phyloP scores from a whole-genome alignment of 1,284 basidiomycete genomes.

The Rhodofomes roseus region DNA sequence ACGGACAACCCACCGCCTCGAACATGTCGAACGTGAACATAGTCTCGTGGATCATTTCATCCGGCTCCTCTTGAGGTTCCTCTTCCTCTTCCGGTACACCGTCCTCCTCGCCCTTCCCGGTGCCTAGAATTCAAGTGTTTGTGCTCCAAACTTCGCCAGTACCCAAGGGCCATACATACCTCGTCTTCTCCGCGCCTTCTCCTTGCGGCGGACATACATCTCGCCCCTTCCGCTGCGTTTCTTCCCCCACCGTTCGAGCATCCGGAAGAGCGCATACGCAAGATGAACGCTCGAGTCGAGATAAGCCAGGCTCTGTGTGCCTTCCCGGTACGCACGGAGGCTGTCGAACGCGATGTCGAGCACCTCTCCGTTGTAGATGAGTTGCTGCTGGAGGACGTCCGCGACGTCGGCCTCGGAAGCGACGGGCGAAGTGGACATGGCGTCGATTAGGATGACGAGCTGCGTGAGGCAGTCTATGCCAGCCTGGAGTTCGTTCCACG shows the following conservation, averaged over 20 bases:
- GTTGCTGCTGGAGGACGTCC: constrained; percentile 77
- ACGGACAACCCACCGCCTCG: constrained; percentile 61
- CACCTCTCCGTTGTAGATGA: constrained; percentile 92
- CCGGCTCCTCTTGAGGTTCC: constrained; percentile 50
- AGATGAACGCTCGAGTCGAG: constrained; percentile 83
- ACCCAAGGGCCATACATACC: constrained; percentile 14
- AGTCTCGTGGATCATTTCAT: constrained; percentile 74
- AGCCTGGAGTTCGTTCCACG: constrained; percentile 93
- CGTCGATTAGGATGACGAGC: constrained; percentile 80
- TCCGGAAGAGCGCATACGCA: constrained; percentile 75
- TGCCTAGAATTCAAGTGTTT: background rate
- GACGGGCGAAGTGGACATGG: constrained; percentile 43
- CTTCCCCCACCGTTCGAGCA: constrained; percentile 87
- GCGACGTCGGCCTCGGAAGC: constrained; percentile 72
- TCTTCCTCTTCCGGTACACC: constrained; percentile 68
- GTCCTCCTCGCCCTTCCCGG: constrained; percentile 44
- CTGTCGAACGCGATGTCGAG: constrained; percentile 83
- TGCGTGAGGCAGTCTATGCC: constrained; percentile 91
- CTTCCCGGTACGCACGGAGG: constrained; percentile 72
- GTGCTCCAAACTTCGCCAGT: background rate
- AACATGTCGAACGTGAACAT: constrained; percentile 88
- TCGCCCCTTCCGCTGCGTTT: constrained; percentile 47
- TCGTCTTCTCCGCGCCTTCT: constrained; percentile 48
- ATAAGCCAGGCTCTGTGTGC: constrained; percentile 68
- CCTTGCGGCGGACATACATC: constrained; percentile 77